phyloP scores from a whole-genome alignment of 306 rosid genomes.

The barrel medic (Medicago truncatula) region DNA sequence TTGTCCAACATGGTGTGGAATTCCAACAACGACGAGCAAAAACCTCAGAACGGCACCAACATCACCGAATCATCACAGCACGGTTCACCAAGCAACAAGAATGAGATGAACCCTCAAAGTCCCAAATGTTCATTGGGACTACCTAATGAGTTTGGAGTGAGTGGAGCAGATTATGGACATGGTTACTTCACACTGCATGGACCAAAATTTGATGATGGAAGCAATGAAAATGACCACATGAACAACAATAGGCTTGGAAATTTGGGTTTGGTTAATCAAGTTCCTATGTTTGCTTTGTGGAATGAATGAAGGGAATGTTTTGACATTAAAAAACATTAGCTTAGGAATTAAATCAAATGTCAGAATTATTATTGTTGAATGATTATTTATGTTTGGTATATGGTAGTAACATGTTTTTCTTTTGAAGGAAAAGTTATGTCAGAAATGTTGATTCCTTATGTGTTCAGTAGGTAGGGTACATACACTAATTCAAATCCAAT shows the following conservation, averaged over 20 bases:
- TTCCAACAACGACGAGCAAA: constrained; percentile 40
- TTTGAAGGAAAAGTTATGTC: constrained; percentile 18
- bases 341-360: constrained; percentile 36
- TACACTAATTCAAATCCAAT: constrained; percentile 7
- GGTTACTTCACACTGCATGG: constrained; percentile 66
- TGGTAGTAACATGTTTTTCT: constrained; percentile 39
- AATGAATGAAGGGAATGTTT: constrained; percentile 41
- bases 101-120: constrained; percentile 45
- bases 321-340: constrained; percentile 27
- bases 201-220: constrained; percentile 65
- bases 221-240: constrained; percentile 56
- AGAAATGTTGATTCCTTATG: constrained; percentile 36
- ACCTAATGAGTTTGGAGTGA: constrained; percentile 51
- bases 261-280: constrained; percentile 72
- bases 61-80: constrained; percentile 22
- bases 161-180: constrained; percentile 64
- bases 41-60: constrained; percentile 34
- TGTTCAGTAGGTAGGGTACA: constrained; percentile 36
- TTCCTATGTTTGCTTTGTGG: constrained; percentile 88
- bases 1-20: constrained; percentile 79
- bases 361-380: constrained; percentile 39
- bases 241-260: constrained; percentile 51
- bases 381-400: constrained; percentile 37
- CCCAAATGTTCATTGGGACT: constrained; percentile 40
- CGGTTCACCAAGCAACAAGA: constrained; percentile 48